phyloP scores from a whole-genome alignment of 805 yeast genomes.

The Lipomyces starkeyi region DNA sequence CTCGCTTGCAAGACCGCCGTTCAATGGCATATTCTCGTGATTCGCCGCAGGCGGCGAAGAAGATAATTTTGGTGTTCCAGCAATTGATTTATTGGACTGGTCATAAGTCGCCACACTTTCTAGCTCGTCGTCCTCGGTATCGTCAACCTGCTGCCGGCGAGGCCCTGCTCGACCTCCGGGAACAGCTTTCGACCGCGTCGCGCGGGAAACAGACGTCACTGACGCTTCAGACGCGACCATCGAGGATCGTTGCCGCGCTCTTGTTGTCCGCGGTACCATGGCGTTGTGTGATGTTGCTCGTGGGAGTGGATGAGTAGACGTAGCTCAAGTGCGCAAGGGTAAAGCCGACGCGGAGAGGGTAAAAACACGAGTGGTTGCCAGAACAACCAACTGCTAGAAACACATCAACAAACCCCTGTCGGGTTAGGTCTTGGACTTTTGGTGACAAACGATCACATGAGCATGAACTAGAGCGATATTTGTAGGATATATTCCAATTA shows the following conservation, averaged over 20 bases:
- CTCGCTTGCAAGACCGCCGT: neutral
- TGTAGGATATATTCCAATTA: neutral
- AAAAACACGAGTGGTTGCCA: neutral
- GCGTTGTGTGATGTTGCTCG: neutral
- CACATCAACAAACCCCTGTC: constrained; percentile 2
- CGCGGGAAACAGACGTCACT: neutral
- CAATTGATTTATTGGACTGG: neutral
- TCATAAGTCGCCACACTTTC: neutral
- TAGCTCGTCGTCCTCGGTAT: neutral
- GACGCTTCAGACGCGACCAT: neutral
- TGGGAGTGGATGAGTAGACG: too few relatives aligned
- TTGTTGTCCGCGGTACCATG: neutral
- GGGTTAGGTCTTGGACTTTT: neutral
- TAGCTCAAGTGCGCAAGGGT: too few relatives aligned
- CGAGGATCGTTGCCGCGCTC: neutral
- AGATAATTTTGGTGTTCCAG: neutral
- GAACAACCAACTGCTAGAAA: neutral
- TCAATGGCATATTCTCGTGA: constrained; percentile 1
- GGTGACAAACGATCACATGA: too few relatives aligned
- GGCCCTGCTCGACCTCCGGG: neutral
- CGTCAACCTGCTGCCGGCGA: neutral
- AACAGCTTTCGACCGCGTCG: neutral
- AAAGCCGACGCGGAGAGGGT: neutral
- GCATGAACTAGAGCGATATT: too few relatives aligned
- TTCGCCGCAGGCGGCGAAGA: neutral